Evolutionary conservation across 2,329 filamentous ascomycete species (phyloP).

Genomic region (Ceratocystis huliohia): DNA sequence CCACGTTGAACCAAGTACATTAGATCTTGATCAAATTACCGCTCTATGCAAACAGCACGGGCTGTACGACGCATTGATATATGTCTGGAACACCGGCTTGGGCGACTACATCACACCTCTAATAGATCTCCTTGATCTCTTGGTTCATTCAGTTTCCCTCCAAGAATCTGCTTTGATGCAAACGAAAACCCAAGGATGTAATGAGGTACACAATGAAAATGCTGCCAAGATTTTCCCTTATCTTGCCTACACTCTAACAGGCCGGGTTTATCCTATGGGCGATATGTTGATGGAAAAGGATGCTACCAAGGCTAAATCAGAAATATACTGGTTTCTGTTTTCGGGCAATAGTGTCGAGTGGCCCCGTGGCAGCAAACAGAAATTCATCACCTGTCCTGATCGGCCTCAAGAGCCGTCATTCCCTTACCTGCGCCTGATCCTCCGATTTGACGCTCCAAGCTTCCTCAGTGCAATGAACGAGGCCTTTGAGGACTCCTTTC

Average conservation of each 20-base stretch:
- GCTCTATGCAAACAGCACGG: conserved; percentile 79
- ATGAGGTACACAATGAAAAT: conserved; percentile 52
- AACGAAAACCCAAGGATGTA: conserved; percentile 31
- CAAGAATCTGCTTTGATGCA: conserved; percentile 32
- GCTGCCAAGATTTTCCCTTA: conserved; percentile 91
- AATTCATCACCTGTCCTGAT: conserved; percentile 48
- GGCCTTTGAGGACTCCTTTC: conserved; percentile 86
- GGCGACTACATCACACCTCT: conserved; percentile 83
- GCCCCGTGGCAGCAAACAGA: conserved; percentile 51
- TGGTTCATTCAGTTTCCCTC: conserved; percentile 45
- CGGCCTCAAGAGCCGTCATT: conserved; percentile 59
- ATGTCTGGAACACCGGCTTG: conserved; percentile 90
- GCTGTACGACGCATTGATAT: conserved; percentile 88
- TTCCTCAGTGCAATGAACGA: conserved; percentile 94
- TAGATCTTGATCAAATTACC: conserved; percentile 91
- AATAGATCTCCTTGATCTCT: conserved; percentile 64
- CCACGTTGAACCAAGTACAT: conserved; percentile 74
- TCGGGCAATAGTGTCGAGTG: conserved; percentile 66
- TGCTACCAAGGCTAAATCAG: conserved; percentile 65
- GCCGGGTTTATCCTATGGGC: conserved; percentile 82
- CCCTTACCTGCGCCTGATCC: conserved; percentile 68
- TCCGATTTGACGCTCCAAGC: conserved; percentile 80
- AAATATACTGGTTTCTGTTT: conserved; percentile 88
- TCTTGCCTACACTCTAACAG: conserved; percentile 79
- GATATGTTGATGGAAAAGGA: conserved; percentile 58